Conservation (phyloP, 192 early-diverging fungal genomes). For the Jimgerdemannia lactiflua region DNA sequence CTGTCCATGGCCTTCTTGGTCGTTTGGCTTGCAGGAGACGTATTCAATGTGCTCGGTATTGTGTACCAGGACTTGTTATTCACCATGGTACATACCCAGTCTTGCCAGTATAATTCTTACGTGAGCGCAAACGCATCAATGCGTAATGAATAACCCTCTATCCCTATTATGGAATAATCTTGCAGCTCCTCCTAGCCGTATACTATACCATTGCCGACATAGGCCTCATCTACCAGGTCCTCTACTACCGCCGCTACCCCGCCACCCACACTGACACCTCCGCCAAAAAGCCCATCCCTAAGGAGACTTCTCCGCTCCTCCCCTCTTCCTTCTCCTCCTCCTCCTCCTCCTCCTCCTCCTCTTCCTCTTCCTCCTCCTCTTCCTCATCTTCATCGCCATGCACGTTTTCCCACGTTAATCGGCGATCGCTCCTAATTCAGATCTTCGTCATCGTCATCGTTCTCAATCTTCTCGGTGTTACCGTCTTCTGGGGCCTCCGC, state of each 20-base stretch:
- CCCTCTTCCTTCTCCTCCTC: constrained; percentile 7
- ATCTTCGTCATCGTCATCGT: neutral
- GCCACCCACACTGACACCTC: constrained; percentile 24
- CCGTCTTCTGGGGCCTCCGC: neutral
- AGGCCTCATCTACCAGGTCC: constrained; percentile 60
- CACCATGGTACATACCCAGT: constrained; percentile 54
- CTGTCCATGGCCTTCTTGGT: constrained; percentile 68
- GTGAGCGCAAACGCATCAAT: no score
- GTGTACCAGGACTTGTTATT: constrained; percentile 64
- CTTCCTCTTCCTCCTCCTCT: neutral
- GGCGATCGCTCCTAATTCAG: neutral
- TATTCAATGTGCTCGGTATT: constrained; percentile 73
- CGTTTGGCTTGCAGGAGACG: constrained; percentile 78
- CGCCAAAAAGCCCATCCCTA: constrained; percentile 28
- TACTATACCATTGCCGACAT: constrained; percentile 76
- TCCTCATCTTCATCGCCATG: neutral
- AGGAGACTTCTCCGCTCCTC: constrained; percentile 28
- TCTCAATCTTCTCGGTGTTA: neutral
- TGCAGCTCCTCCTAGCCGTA: constrained; percentile 55
- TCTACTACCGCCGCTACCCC: constrained; percentile 55
- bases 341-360: constrained; percentile 2
- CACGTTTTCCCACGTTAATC: neutral
- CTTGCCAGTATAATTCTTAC: neutral
- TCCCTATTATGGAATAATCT: neutral
- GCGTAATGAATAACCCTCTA: no score